These are phyloP conservation scores for Gigaspora rosea DNA, from an alignment of 192 early-diverging fungal species.

Conservation along the genomic window DNA sequence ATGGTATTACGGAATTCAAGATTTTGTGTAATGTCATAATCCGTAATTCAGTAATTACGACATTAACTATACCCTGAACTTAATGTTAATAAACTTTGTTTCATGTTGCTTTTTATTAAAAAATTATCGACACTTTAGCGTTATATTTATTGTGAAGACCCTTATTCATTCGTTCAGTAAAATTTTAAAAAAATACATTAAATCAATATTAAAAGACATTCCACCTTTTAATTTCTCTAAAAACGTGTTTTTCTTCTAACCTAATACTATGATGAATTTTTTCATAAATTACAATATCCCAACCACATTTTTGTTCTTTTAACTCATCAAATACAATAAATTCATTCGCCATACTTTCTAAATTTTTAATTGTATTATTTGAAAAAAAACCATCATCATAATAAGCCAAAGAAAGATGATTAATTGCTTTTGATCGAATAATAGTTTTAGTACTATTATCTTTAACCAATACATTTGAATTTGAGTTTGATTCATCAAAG, in stretches of 20 bases:
- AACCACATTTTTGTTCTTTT: neutral
- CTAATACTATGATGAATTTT: neutral
- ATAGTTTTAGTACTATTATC: no score
- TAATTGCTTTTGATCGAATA: constrained; percentile 9
- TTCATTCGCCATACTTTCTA: neutral
- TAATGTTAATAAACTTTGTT: no score
- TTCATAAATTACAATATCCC: constrained; percentile 23
- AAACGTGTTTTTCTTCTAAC: neutral
- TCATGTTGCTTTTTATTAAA: no score
- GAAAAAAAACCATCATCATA: neutral
- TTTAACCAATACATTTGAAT: no score
- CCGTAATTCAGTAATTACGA: no score
- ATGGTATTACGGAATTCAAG: no score
- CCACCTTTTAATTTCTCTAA: constrained; percentile 17
- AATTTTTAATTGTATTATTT: neutral
- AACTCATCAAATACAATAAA: constrained; percentile 5
- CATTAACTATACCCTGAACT: no score
- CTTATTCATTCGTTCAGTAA: no score
- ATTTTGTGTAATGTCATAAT: no score
- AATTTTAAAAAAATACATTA: no score
- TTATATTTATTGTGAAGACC: no score
- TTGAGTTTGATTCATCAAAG: neutral
- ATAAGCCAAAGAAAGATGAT: constrained; percentile 27
- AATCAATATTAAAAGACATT: neutral
- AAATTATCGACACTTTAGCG: no score